These are phyloP conservation scores for Fusarium sp. DNA, from an alignment of 2,329 filamentous ascomycete species.

Conservation along the genomic window DNA sequence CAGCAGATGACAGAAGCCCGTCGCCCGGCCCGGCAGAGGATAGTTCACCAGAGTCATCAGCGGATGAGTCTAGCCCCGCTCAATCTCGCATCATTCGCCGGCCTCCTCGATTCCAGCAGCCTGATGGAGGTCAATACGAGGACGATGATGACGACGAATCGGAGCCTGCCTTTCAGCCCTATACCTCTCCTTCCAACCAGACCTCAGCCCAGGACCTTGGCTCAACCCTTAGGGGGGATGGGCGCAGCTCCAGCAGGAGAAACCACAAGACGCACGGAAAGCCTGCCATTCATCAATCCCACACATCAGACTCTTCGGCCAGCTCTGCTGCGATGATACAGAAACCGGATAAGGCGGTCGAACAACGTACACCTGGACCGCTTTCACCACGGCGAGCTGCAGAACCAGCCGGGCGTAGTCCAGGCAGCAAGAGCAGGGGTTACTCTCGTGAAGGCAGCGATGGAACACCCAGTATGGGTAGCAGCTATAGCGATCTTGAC, in stretches of 20 bases:
- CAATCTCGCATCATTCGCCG: conserved; percentile 69
- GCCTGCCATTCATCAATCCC: conserved; percentile 56
- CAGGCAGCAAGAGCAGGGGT: conserved; percentile 59
- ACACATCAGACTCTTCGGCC: conserved; percentile 70
- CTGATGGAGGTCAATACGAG: conserved; percentile 51
- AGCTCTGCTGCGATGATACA: conserved; percentile 58
- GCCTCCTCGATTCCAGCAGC: conserved; percentile 61
- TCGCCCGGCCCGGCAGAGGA: conserved; percentile 52
- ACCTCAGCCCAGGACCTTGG: conserved; percentile 57
- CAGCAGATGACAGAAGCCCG: conserved; percentile 37
- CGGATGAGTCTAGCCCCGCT: conserved; percentile 61
- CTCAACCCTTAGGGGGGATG: conserved; percentile 62
- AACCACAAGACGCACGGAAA: conserved; percentile 45
- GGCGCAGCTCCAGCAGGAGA: conserved; percentile 47
- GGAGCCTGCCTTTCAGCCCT: conserved; percentile 65
- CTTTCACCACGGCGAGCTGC: conserved; percentile 67
- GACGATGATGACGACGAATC: conserved; percentile 66
- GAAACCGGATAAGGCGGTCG: conserved; percentile 45
- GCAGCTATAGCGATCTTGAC: conserved; percentile 86
- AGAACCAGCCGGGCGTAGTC: conserved; percentile 66
- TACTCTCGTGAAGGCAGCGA: conserved; percentile 72
- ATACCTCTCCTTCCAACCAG: conserved; percentile 50
- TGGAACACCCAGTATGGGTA: conserved; percentile 81
- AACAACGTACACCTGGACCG: conserved; percentile 53
- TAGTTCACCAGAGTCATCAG: conserved; percentile 54